A percentile compares a stretch with the other conserved stretches of the same genome.
These are phyloP conservation scores for Macrophomina phaseolina DNA, from an alignment of 2,329 filamentous ascomycete species.

Conservation along the genomic window DNA sequence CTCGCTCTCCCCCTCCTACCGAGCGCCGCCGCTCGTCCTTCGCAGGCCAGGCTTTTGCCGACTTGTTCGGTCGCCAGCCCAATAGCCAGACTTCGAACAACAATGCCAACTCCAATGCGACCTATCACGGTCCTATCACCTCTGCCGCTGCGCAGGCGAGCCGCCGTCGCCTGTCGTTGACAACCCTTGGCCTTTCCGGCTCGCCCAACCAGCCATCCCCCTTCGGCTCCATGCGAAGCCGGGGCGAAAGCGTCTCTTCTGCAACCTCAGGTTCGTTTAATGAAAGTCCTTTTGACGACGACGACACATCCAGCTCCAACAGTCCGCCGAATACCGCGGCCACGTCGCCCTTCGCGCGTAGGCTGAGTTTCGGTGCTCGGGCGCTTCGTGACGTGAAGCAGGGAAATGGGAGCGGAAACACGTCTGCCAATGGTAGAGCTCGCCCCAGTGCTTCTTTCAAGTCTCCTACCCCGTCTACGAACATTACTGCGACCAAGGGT, in stretches of 20 bases:
- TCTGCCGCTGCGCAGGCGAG: slow-evolving; percentile 56
- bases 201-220: slow-evolving; percentile 51
- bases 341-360: slow-evolving; percentile 70
- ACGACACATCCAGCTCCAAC: slow-evolving; percentile 58
- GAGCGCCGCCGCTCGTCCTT: slow-evolving; percentile 53
- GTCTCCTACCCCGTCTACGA: slow-evolving; percentile 55
- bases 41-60: slow-evolving; percentile 55
- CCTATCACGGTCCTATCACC: slow-evolving; percentile 53
- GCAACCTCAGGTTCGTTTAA: slow-evolving; percentile 55
- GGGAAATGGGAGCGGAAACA: slow-evolving; percentile 57
- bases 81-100: slow-evolving; percentile 33
- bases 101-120: slow-evolving; percentile 17
- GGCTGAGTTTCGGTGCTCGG: slow-evolving; percentile 88
- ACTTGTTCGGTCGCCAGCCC: slow-evolving; percentile 50
- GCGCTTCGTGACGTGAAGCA: slow-evolving; percentile 73
- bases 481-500: slow-evolving; percentile 57
- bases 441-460: slow-evolving; percentile 52
- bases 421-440: slow-evolving; percentile 63
- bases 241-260: slow-evolving; percentile 56
- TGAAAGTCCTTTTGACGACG: slow-evolving; percentile 63
- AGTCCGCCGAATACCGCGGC: slow-evolving; percentile 64
- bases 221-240: slow-evolving; percentile 43
- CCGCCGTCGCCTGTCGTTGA: slow-evolving; percentile 56
- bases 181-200: slow-evolving; percentile 54
- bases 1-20: slow-evolving; percentile 45